Conservation (phyloP, 108 stramenopile species). For the Cyclostephanos tholiformis region DNA sequence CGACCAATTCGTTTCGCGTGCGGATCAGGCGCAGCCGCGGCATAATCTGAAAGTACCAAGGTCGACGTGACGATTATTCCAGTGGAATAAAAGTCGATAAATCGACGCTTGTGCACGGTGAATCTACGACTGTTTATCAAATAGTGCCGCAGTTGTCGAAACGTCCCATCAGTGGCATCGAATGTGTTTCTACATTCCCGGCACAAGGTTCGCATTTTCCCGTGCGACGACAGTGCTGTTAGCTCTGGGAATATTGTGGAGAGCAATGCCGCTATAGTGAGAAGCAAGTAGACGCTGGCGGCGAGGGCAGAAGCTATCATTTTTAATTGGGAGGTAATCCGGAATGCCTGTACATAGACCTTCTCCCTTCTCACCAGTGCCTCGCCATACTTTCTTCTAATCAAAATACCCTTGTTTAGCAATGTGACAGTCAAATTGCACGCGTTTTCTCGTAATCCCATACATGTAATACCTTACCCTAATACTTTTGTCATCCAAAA, state of each 20-base stretch:
- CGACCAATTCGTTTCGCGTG: slow-evolving; percentile 12
- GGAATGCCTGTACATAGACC: too few species aligned
- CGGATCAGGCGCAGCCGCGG: slow-evolving; percentile 28
- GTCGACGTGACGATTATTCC: slow-evolving; percentile 42
- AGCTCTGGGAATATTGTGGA: slow-evolving; percentile 47
- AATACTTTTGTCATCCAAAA: too few species aligned
- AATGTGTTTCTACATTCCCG: background rate
- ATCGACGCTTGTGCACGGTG: slow-evolving; percentile 36
- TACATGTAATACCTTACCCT: too few species aligned
- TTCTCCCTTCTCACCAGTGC: too few species aligned
- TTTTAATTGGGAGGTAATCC: too few species aligned
- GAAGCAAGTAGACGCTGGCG: slow-evolving; percentile 37
- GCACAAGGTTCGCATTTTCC: slow-evolving; percentile 44
- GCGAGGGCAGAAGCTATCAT: slow-evolving; percentile 9
- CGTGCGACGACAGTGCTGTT: slow-evolving; percentile 52
- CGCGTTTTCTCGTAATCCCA: too few species aligned
- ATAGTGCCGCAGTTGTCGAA: background rate
- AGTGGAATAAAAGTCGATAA: slow-evolving; percentile 57
- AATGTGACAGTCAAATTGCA: too few species aligned
- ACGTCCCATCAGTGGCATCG: background rate
- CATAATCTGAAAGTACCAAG: slow-evolving; percentile 1
- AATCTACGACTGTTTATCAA: slow-evolving; percentile 7
- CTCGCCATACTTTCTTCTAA: too few species aligned
- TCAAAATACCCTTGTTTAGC: too few species aligned
- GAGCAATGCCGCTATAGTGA: slow-evolving; percentile 48